These are phyloP conservation scores for Paecilomyces fulvus DNA, from an alignment of 2,329 filamentous ascomycete genomes.

Conservation along the genomic window DNA sequence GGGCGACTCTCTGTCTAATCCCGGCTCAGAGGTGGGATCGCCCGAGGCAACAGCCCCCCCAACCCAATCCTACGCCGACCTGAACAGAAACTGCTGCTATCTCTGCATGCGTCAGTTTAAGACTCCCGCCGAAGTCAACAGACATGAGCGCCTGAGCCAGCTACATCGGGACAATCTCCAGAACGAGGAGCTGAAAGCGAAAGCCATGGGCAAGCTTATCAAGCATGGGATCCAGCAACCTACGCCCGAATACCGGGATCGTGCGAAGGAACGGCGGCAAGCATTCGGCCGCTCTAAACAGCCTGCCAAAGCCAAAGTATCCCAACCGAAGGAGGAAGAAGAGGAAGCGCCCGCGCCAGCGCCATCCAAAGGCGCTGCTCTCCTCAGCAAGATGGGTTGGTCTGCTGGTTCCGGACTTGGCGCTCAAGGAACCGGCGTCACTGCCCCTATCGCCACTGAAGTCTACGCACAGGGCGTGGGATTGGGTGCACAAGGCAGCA, in stretches of 20 bases:
- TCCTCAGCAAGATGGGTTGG: slow-evolving; percentile 46
- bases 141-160: slow-evolving; percentile 52
- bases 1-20: slow-evolving; percentile 4
- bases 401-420: slow-evolving; percentile 40
- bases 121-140: slow-evolving; percentile 45
- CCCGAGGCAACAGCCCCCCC: slow-evolving; percentile 25
- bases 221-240: slow-evolving; percentile 32
- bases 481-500: slow-evolving; percentile 41
- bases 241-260: slow-evolving; percentile 37
- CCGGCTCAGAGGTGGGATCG: slow-evolving; percentile 16
- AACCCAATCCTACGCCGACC: slow-evolving; percentile 53
- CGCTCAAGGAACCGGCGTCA: slow-evolving; percentile 41
- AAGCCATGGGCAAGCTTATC: slow-evolving; percentile 33
- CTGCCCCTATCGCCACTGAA: slow-evolving; percentile 39
- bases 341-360: slow-evolving; percentile 18
- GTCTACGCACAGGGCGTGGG: slow-evolving; percentile 44
- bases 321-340: slow-evolving; percentile 22
- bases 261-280: slow-evolving; percentile 37
- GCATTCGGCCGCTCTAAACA: slow-evolving; percentile 31
- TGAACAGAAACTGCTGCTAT: slow-evolving; percentile 50
- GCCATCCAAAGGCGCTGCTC: slow-evolving; percentile 41
- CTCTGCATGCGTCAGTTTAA: slow-evolving; percentile 55
- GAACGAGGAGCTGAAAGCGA: slow-evolving; percentile 39
- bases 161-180: slow-evolving; percentile 49
- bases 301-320: slow-evolving; percentile 11